Base-by-base conservation (phyloP, 2,329 filamentous ascomycete genomes). In the Aureobasidium sp. region DNA sequence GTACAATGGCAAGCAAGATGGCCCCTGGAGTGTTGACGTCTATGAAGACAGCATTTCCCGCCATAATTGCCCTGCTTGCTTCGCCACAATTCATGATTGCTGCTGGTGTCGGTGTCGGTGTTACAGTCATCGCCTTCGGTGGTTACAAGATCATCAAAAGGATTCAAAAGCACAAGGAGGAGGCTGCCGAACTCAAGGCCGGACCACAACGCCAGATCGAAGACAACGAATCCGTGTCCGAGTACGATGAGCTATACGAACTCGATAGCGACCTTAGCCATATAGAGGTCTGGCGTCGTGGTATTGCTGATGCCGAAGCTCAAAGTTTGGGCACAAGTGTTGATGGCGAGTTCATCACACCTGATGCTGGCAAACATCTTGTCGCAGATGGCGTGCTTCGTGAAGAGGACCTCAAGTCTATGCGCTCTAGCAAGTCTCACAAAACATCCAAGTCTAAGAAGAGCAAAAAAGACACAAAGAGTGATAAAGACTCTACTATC, bases 121-220 rank as follows among this genome's bases (percentile, higher is more conserved):
- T 96, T n/a, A 97, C 94, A 0, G 87, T 97, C 9, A 90, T 99
- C 69, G 92, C 94, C 73, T 90, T 99, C 64, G 94, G 94, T 60
- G 93, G 94, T 5, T 97, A 91, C 83, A 97, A 96, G 77, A 97
- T 99, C 73, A 87, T 99, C 76, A 95, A 97, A 80, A 87, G 86
- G 68, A 90, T 97, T 67, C 79, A 80, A 69, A 77, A 72, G 15
- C 75, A 76, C 62, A 76, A 77, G 37, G 71, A 70, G 10, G 72
- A 74, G 32, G 69, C 70, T 29, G 65, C 61, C 4, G 50, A 68
- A 20, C 58, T 67, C 12, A 67, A 69, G 39, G 68, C 68, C 58
- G 64, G 36, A 62, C 61, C n/a, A 0, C 44, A 61, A 65, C 57
- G 66, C 47, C 64, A 64, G n/a, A 61, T 68, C 20, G 69, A 72